Evolutionary conservation across 2,329 filamentous ascomycete species (phyloP).

Genomic region (Alternaria arborescens): DNA sequence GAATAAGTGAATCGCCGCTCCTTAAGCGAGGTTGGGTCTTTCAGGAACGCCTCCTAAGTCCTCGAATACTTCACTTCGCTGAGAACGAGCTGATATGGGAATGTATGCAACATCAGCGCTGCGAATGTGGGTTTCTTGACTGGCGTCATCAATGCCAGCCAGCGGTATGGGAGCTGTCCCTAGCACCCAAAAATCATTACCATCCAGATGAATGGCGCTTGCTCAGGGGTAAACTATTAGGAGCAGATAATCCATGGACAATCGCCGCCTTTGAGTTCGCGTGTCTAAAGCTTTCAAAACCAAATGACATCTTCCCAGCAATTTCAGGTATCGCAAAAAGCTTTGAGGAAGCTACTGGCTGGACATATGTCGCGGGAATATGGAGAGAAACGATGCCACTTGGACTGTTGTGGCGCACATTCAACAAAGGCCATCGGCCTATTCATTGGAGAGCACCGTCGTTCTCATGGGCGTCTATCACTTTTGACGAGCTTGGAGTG

Average conservation of each 20-base stretch:
- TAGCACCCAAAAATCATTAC: background rate
- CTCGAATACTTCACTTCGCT: slow-evolving; percentile 20
- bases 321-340: background rate
- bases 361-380: background rate
- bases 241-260: background rate
- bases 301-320: background rate
- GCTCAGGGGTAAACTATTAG: background rate
- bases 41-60: slow-evolving; percentile 22
- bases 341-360: background rate
- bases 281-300: background rate
- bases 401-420: background rate
- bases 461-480: background rate
- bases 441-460: background rate
- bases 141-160: too few species aligned
- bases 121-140: background rate
- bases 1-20: too few species aligned
- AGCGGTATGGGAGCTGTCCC: background rate
- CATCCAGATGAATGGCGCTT: background rate
- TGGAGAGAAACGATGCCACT: background rate
- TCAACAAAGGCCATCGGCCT: too few species aligned
- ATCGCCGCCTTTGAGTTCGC: background rate
- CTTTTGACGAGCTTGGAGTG: too few species aligned
- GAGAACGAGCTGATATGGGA: slow-evolving; percentile 19
- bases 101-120: slow-evolving; percentile 20
- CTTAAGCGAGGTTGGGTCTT: slow-evolving; percentile 20